These are phyloP conservation scores for Arabis hirsuta DNA, from an alignment of 345 rosid species.

Conservation along the genomic window DNA sequence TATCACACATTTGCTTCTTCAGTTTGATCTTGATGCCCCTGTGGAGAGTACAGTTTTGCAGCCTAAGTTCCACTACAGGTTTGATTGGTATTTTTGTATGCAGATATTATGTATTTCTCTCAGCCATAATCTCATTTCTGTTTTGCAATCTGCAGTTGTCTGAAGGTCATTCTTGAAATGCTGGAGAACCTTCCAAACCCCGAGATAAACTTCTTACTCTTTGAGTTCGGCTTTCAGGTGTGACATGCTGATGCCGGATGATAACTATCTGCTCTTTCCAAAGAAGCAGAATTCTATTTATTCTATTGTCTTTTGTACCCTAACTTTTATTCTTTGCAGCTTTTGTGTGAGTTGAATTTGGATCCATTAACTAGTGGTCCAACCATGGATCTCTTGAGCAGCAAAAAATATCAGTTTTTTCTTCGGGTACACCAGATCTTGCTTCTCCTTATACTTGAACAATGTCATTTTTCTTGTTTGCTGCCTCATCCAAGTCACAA, in stretches of 20 bases:
- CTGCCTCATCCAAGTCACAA: slow-evolving; percentile 17
- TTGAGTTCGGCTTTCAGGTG: slow-evolving; percentile 96
- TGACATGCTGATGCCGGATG: slow-evolving; percentile 33
- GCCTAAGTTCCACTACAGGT: slow-evolving; percentile 98
- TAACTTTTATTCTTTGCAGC: slow-evolving; percentile 54
- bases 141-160: slow-evolving; percentile 62
- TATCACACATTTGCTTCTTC: slow-evolving; percentile 86
- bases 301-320: slow-evolving; percentile 15
- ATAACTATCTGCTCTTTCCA: not conserved
- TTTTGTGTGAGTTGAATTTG: slow-evolving; percentile 80
- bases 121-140: slow-evolving; percentile 22
- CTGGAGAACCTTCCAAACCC: slow-evolving; percentile 80
- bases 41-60: slow-evolving; percentile 82
- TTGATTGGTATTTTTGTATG: slow-evolving; percentile 29
- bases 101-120: slow-evolving; percentile 9
- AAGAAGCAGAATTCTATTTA: slow-evolving; percentile 12
- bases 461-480: slow-evolving; percentile 4
- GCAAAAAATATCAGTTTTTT: slow-evolving; percentile 81
- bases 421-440: slow-evolving; percentile 55
- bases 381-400: slow-evolving; percentile 82
- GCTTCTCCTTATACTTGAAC: slow-evolving; percentile 20
- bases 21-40: slow-evolving; percentile 79
- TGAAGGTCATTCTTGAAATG: slow-evolving; percentile 90
- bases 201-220: slow-evolving; percentile 75
- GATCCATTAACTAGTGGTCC: slow-evolving; percentile 88